Conservation (phyloP, 352 stramenopile genomes). For the Phytophthora capsici region DNA sequence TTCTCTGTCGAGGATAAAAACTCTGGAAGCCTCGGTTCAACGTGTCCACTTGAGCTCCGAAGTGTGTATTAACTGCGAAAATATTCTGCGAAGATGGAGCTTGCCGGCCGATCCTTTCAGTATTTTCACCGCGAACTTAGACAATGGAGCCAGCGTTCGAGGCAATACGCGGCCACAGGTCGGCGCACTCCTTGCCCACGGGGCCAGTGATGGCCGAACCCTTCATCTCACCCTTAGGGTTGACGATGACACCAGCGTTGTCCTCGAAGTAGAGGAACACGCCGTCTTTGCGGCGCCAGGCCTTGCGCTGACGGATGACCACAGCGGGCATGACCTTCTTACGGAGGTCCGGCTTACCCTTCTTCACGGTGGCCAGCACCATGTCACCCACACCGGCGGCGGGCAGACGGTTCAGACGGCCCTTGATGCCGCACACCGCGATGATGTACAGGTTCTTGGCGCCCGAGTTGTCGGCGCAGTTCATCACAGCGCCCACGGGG, state of each 20-base stretch:
- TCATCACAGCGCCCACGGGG: constrained; percentile 98
- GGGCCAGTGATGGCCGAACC: constrained; percentile 99
- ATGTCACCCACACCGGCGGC: constrained; percentile 99
- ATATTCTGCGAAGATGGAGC: background rate
- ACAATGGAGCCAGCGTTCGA: constrained; percentile 99
- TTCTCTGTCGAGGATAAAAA: constrained; percentile 19
- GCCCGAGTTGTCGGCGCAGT: constrained; percentile 99
- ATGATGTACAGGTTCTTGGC: constrained; percentile 99
- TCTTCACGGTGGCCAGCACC: constrained; percentile 99
- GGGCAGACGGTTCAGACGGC: constrained; percentile 98
- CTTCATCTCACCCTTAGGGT: constrained; percentile 99
- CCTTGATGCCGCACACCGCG: constrained; percentile 99
- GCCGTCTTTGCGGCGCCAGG: constrained; percentile 99
- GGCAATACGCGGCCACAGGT: constrained; percentile 99
- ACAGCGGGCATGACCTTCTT: constrained; percentile 99
- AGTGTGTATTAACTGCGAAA: background rate
- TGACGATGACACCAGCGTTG: constrained; percentile 99
- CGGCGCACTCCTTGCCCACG: constrained; percentile 99
- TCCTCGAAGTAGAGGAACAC: constrained; percentile 99
- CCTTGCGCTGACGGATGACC: constrained; percentile 99
- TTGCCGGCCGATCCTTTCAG: background rate
- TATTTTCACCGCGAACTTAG: constrained; percentile 72
- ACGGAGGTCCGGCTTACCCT: constrained; percentile 99
- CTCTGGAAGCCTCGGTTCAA: constrained; percentile 1
- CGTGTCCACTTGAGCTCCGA: background rate